These are phyloP conservation scores for Mycena filopes DNA, from an alignment of 768 basidiomycete species.

Conservation along the genomic window DNA sequence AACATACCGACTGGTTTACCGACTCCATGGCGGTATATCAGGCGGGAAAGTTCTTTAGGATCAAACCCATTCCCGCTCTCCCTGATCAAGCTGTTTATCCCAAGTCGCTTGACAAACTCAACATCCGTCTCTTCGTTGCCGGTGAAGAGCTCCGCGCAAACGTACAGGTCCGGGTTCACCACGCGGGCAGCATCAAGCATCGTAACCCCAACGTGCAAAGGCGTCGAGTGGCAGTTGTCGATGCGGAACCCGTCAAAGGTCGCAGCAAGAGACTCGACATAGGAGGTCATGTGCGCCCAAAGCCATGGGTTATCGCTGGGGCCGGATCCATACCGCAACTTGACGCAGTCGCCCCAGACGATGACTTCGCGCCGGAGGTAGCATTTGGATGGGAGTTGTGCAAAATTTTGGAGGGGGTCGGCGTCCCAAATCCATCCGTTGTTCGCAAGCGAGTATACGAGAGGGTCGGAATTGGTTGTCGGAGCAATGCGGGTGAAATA, in stretches of 20 bases:
- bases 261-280: constrained; percentile 82
- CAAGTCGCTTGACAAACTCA: constrained; percentile 89
- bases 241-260: constrained; percentile 97
- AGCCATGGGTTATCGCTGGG: constrained; percentile 91
- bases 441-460: constrained; percentile 87
- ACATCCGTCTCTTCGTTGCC: constrained; percentile 95
- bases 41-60: constrained; percentile 88
- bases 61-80: constrained; percentile 95
- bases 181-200: constrained; percentile 93
- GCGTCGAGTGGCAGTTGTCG: constrained; percentile 99
- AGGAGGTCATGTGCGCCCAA: constrained; percentile 90
- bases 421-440: constrained; percentile 99
- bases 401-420: constrained; percentile 94
- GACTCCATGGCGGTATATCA: constrained; percentile 91
- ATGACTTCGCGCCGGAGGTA: constrained; percentile 97
- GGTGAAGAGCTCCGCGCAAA: constrained; percentile 97
- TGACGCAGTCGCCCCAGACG: constrained; percentile 98
- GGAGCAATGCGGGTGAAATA: constrained; percentile 89
- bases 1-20: constrained; percentile 89
- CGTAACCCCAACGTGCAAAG: constrained; percentile 93
- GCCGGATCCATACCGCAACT: constrained; percentile 89
- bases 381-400: constrained; percentile 89
- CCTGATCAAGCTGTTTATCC: constrained; percentile 92
- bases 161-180: constrained; percentile 91
- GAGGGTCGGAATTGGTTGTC: constrained; percentile 53